Conservation (phyloP, 2,329 filamentous ascomycete species). For the Coleophoma crateriformis region DNA sequence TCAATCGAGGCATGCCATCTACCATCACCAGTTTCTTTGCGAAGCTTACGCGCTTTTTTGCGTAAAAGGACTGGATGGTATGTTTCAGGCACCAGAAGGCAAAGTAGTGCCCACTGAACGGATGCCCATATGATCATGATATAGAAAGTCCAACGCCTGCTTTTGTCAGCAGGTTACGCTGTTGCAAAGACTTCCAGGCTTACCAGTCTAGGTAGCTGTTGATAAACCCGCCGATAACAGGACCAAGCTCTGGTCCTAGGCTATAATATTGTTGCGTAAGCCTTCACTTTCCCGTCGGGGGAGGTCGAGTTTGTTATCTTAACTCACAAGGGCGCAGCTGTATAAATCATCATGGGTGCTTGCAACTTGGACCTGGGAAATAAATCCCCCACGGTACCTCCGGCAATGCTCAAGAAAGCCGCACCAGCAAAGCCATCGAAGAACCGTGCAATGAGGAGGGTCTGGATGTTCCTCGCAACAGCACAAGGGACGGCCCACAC, state of each 20-base stretch:
- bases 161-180: not conserved
- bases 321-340: conserved; percentile 49
- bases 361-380: conserved; percentile 23
- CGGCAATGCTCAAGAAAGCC: conserved; percentile 67
- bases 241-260: conserved; percentile 58
- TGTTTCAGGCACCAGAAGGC: conserved; percentile 48
- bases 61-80: conserved; percentile 6
- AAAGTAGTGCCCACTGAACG: conserved; percentile 43
- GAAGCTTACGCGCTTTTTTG: conserved; percentile 5
- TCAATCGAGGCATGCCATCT: conserved; percentile 7
- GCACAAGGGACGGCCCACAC: conserved; percentile 80
- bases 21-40: conserved; percentile 4
- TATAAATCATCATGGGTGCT: conserved; percentile 46
- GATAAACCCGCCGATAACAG: conserved; percentile 61
- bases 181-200: conserved; percentile 17
- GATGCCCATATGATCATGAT: conserved; percentile 58
- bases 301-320: no score
- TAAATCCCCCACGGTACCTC: conserved; percentile 55
- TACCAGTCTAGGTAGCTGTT: conserved; percentile 52
- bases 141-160: conserved; percentile 58
- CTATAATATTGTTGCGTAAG: no score
- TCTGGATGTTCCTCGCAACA: conserved; percentile 69
- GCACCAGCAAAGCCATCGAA: conserved; percentile 68
- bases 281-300: no score
- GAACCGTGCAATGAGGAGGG: conserved; percentile 73